Evolutionary conservation across 371 early-diverging fungal species (phyloP).

Genomic region (Capillidium heterosporum): DNA sequence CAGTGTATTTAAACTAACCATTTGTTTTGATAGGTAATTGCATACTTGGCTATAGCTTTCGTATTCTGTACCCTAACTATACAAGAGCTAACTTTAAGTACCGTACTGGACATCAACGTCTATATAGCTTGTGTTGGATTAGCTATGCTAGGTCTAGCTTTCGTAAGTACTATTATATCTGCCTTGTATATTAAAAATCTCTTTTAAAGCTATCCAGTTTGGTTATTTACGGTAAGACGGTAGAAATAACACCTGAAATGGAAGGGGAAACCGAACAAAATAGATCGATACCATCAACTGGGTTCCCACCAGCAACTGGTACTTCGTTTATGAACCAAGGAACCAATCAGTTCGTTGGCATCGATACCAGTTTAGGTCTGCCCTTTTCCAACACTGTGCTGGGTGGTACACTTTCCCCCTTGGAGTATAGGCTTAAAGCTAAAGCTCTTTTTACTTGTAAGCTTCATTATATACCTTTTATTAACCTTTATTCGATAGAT

Average conservation of each 20-base stretch:
- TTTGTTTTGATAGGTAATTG: not conserved
- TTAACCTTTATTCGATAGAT: constrained; percentile 1
- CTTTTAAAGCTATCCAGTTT: not conserved
- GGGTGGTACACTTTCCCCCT: not conserved
- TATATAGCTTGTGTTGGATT: not conserved
- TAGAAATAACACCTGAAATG: not conserved
- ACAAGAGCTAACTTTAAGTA: not conserved
- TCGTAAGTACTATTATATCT: not conserved
- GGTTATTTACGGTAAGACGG: not conserved
- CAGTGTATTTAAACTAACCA: not conserved
- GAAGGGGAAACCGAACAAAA: not conserved
- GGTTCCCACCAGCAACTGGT: not conserved
- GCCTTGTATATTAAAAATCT: not conserved
- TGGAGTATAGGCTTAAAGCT: not conserved
- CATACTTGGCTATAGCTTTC: not conserved
- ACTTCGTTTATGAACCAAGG: not conserved
- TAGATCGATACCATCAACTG: not conserved
- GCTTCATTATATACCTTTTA: not conserved
- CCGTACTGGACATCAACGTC: not conserved
- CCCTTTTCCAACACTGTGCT: not conserved
- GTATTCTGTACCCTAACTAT: not conserved
- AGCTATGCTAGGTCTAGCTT: not conserved
- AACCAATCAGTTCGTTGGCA: not conserved
- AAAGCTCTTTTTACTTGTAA: constrained; percentile 5
- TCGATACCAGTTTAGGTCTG: not conserved